Conservation (phyloP, 2,329 filamentous ascomycete genomes). For the Talaromyces sp. region DNA sequence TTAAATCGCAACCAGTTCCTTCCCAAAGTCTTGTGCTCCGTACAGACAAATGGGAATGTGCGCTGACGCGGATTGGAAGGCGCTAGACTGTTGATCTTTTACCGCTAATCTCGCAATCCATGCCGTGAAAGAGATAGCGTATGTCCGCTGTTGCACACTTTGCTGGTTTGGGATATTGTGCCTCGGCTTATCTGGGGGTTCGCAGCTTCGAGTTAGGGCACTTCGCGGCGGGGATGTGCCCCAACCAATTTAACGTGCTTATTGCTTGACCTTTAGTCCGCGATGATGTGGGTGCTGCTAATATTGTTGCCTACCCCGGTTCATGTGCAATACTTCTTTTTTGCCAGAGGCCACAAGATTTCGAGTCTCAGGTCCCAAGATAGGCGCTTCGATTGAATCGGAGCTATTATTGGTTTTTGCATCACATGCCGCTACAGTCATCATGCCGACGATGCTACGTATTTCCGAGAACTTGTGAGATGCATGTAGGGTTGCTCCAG, state of each 20-base stretch:
- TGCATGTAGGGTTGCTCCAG: neutral
- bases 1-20: neutral
- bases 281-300: neutral
- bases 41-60: neutral
- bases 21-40: neutral
- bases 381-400: neutral
- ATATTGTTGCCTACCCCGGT: neutral
- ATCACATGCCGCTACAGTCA: neutral
- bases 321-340: neutral
- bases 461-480: neutral
- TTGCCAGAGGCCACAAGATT: neutral
- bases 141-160: neutral
- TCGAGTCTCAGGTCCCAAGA: neutral
- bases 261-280: neutral
- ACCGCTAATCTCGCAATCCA: neutral
- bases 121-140: neutral
- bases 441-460: neutral
- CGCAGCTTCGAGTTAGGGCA: too few species aligned
- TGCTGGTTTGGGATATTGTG: neutral
- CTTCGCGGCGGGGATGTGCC: neutral
- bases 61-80: neutral
- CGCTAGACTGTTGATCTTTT: neutral
- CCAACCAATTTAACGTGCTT: neutral
- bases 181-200: neutral
- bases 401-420: neutral